Percentiles rank a stretch among this genome's conserved stretches.
Conservation (phyloP, 2,329 filamentous ascomycete species). For the Penicillium glabrum region DNA sequence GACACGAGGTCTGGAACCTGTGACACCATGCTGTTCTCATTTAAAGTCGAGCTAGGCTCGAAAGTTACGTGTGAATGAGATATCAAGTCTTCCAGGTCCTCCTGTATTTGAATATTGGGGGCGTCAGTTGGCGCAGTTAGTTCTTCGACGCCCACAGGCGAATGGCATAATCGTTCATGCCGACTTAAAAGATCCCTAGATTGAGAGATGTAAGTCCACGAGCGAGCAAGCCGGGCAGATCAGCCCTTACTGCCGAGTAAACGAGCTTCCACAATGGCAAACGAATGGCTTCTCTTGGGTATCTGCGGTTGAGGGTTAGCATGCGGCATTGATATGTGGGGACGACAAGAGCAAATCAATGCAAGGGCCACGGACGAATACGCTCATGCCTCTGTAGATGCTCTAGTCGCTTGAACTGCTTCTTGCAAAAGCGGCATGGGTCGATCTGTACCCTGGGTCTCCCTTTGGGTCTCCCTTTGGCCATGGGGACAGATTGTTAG, state of each 20-base stretch:
- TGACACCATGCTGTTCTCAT: no score
- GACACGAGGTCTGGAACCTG: no score
- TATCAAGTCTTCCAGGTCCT: no score
- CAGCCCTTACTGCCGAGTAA: background rate
- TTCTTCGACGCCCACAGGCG: background rate
- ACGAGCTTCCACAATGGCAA: background rate
- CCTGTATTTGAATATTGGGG: background rate
- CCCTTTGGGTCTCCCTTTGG: background rate
- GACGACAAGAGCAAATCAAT: no score
- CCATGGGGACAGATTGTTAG: no score
- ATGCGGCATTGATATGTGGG: background rate
- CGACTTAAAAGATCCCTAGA: background rate
- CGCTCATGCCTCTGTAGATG: background rate
- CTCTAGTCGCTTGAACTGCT: background rate
- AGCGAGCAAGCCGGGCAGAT: no score
- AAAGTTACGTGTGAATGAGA: no score
- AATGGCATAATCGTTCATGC: background rate
- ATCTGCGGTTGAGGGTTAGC: background rate
- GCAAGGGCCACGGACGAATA: background rate
- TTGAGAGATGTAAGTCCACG: background rate
- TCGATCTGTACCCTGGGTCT: background rate
- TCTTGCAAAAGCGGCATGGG: background rate
- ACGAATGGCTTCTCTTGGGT: background rate
- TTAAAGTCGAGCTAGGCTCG: no score
- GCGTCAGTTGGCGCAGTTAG: no score